Base-by-base conservation (phyloP, 2,329 filamentous ascomycete genomes). In the Fonsecaea nubica region DNA sequence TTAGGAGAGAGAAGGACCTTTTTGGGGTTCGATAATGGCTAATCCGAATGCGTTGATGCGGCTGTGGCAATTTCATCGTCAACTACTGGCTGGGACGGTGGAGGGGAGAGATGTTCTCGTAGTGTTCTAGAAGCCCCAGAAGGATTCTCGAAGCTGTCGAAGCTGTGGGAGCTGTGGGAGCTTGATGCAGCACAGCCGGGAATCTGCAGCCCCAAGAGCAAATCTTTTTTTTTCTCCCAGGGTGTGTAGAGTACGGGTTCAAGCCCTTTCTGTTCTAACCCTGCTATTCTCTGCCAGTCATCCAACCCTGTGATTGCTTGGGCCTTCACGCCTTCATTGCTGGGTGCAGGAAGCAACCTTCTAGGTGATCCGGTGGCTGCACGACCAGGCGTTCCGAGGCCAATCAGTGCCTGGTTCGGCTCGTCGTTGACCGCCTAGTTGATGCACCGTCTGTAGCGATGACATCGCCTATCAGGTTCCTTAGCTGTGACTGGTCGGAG, bases 61-160 rank as follows among this genome's bases (percentile, higher is more conserved):
- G 53, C 30, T 36, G 18, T 8, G 13, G 13, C 30, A 13, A 30
- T 38, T 21, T 30, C 15, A 5, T 21, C 30, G 21, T 35, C 35
- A 25, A 38, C 4, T 38, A 33, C 35, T 55, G 53, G 53, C 35
- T 55, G 53, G 5, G 18, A 50, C 21, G 2, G 9, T 48, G 42
- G 12, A 18, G 42, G n/a, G 52, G 42, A 21, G 7, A 54, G 13
- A 53, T 62, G 52, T 67, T 68, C 65, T 65, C 32, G 36, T 64
- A 38, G 69, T 55, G 35, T 69, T 13, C 76, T 75, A 65, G 68
- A 70, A 70, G 61, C 18, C 13, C 18, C 45, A 50, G 45, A 50
- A 50, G 45, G 45, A 50, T 50, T 35, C 18, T 56, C 36, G 60
- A 53, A 55, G 60, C 33, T n/a, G 58, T 57, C 32, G 56, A 42